Base-by-base conservation (phyloP, 2,329 filamentous ascomycete species). In the Pseudonectria foliicola region DNA sequence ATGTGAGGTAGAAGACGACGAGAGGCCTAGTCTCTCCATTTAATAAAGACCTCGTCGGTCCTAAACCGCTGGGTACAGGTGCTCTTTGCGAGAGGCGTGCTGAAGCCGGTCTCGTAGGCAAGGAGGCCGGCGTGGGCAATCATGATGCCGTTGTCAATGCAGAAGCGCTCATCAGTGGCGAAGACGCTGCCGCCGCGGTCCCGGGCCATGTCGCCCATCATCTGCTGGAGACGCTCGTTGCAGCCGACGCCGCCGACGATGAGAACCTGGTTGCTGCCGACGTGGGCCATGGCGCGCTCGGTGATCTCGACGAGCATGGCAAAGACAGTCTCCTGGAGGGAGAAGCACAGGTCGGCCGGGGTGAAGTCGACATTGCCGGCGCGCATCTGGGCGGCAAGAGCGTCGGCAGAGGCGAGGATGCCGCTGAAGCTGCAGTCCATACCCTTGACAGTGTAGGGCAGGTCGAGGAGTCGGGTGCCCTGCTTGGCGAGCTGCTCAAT, bases 131-230 rank as follows among this genome's bases (percentile, higher is more conserved):
- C 92, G 60, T 98, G 90, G 2, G 92, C 92, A 66, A 98, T 98
- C 92, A 98, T 98, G 56, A 98, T 96, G 31, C 92, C 92, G 53
- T 98, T 98, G 62, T 98, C 92, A 50, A 98, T 98, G 59, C 92
- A 98, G 60, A 95, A 98, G 29, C 92, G 73, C 68, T 98, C 92
- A 58, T 98, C 92, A 0, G 90, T 96, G 15, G 92, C 89, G 63
- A 85, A 95, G 4, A 96, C 86, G 52, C 79, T 89, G 4, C 92
- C 92, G 34, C 88, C 86, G 25, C 92, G 70, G 59, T 95, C 89
- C 29, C 70, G 70, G 12, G 89, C 90, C 92, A 98, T 98, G 30
- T 83, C 70, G 12, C 86, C 89, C 92, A 98, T 98, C 92, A 98
- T 98, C 53, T 94, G 79, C 67, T 98, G 92, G 48, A 98, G 59